These are phyloP conservation scores for Yamadazyma tumulicola DNA, from an alignment of 805 yeast genomes.

Conservation along the genomic window DNA sequence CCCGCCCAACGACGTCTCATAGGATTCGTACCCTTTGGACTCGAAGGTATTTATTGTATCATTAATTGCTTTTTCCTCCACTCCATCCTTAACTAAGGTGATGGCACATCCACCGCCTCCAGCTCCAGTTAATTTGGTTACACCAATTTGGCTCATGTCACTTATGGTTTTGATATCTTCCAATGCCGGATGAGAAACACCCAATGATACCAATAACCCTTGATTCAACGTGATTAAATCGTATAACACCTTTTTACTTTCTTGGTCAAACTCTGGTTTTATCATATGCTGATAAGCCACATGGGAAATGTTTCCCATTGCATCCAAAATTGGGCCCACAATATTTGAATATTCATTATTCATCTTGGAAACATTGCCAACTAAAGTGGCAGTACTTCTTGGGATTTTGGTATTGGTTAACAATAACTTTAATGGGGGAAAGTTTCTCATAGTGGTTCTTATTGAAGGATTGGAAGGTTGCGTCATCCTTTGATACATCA, in stretches of 20 bases:
- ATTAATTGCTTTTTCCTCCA: slow-evolving; percentile 29
- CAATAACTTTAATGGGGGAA: slow-evolving; percentile 71
- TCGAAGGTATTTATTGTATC: slow-evolving; percentile 35
- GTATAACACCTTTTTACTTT: slow-evolving; percentile 37
- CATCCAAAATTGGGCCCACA: slow-evolving; percentile 56
- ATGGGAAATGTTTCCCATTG: slow-evolving; percentile 71
- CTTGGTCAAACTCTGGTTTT: slow-evolving; percentile 46
- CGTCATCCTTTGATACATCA: slow-evolving; percentile 69
- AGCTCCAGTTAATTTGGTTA: slow-evolving; percentile 94
- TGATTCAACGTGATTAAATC: slow-evolving; percentile 80
- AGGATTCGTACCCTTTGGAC: slow-evolving; percentile 63
- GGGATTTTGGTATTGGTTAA: slow-evolving; percentile 87
- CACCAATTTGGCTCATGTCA: slow-evolving; percentile 65
- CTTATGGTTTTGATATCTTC: slow-evolving; percentile 70
- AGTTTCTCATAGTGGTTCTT: slow-evolving; percentile 64
- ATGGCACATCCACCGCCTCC: slow-evolving; percentile 99
- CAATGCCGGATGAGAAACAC: slow-evolving; percentile 90
- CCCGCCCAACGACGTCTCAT: slow-evolving; percentile 82
- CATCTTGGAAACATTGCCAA: slow-evolving; percentile 65
- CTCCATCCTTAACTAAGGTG: slow-evolving; percentile 60
- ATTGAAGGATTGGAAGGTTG: slow-evolving; percentile 52
- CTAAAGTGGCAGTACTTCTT: slow-evolving; percentile 80
- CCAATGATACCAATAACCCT: slow-evolving; percentile 77
- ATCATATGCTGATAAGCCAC: slow-evolving; percentile 69
- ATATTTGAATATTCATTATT: slow-evolving; percentile 52